These are phyloP conservation scores for Echinosophora koreensis DNA, from an alignment of 306 rosid genomes.

Conservation along the genomic window DNA sequence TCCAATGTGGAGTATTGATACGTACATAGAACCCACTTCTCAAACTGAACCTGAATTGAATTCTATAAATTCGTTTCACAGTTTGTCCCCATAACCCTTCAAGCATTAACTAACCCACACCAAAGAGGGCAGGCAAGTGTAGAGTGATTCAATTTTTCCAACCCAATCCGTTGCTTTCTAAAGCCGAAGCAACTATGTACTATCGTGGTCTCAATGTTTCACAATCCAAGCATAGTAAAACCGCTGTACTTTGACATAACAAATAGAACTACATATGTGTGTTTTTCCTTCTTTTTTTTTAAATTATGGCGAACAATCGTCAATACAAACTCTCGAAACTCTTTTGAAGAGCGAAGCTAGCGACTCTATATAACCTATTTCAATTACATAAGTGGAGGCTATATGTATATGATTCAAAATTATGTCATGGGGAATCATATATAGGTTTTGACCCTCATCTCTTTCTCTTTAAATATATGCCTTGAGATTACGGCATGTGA, in stretches of 20 bases:
- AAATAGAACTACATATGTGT: too few species aligned
- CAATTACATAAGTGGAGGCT: too few species aligned
- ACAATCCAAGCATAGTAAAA: constrained; percentile 32
- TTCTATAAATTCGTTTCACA: constrained; percentile 38
- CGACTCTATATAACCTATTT: too few species aligned
- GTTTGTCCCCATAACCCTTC: constrained; percentile 48
- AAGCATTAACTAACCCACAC: constrained; percentile 48
- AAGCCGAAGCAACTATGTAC: constrained; percentile 49
- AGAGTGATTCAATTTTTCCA: constrained; percentile 46
- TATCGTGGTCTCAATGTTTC: constrained; percentile 44
- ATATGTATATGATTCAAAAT: too few species aligned
- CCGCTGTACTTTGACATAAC: constrained; percentile 10
- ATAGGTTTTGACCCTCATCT: too few species aligned
- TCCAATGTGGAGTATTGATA: constrained; percentile 21
- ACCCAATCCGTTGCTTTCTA: constrained; percentile 47
- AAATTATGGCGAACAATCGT: too few species aligned
- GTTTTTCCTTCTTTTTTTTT: background rate
- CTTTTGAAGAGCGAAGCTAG: too few species aligned
- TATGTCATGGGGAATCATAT: too few species aligned
- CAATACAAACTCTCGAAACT: too few species aligned
- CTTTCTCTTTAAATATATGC: too few species aligned
- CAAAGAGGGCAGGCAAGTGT: constrained; percentile 35
- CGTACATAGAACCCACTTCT: constrained; percentile 32
- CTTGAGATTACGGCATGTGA: too few species aligned
- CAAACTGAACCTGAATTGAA: constrained; percentile 41